Base-by-base conservation (phyloP, 2,329 filamentous ascomycete species). In the Pseudocercospora fijiensis region DNA sequence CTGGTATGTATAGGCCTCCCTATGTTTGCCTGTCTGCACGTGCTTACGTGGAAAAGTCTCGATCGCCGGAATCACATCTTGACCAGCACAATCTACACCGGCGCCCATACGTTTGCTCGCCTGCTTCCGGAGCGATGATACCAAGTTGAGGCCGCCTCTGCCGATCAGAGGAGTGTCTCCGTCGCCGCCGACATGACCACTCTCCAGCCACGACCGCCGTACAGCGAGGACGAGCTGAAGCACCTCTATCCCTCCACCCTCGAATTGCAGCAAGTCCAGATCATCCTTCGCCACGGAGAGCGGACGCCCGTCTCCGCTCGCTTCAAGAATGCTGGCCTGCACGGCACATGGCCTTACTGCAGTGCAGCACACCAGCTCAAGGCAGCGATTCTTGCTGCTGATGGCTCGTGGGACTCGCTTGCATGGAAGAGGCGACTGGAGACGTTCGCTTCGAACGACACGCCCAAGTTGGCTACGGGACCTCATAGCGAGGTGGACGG, bases 231-330 rank as follows among this genome's bases (percentile, higher is more conserved):
- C 64, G 93, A 98, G 83, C 86, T 98, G 57, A 82, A 84, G 49
- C 81, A 82, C 72, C 87, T 98, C 64, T 99, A 97, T 79, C 95
- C 95, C 0, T 79, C 87, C 61, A 82, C 85, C 51, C 83, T 99
- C 64, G 85, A 94, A 76, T 86, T 99, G 37, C 90, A 95, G 76
- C 86, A 95, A 65, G 95, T 98, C 57, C 95, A 99, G 80, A 84
- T 98, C 71, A 84, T 88, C n/a, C 72, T 77, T 18, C 71, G 76
- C 22, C 76, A 77, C 65, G 76, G 76, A 63, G 87, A 90, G 80
- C 88, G 94, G 63, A 94, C 89, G 7, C 94, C 94, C 27, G 90
- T 98, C 27, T 90, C 87, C 63, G 84, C 90, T n/a, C 89, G 95
- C 43, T 97, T 99, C 76, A 86, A 90, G 74, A 95, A 94, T 79